Evolutionary conservation across 2,329 filamentous ascomycete genomes (phyloP), one percentile per base, ranked within the genome.

Genomic region (Fusarium keratoplasticum): DNA sequence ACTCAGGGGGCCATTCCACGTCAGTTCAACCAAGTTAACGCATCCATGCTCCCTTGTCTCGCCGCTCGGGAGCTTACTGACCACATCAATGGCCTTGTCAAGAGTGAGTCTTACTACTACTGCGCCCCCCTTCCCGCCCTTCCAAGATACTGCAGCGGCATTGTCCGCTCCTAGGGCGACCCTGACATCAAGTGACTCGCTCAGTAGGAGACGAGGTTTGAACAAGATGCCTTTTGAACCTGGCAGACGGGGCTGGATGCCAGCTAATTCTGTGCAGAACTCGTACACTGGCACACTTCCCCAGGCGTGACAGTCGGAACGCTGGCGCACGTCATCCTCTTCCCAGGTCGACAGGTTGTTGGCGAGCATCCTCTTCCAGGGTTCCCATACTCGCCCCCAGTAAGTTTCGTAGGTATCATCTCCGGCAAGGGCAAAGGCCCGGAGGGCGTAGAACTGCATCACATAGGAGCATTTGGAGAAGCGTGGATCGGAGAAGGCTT

Each of bases 271-370:
- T 4, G 64, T 67, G 55, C 67, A 70, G 57, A 64, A 67, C 20
- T 72, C 70, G 50, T 72, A 67, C 29, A 72, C 35, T 1, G 70
- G 70, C 6, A 70, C 67, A 25, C 70, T 70, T 13, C 69, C 66
- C 69, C 69, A 71, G 5, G 69, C 69, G 18, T 71, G 69, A 20
- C 69, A 71, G 10, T 72, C 70, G 2, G 70, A 72, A 5, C 70
- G 63, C 44, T 72, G 67, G 2, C 67, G 63, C 6, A 72, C 70
- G 14, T 70, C 50, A 50, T 72, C 70, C 31, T 72, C 70, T 50
- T 67, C 64, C 70, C 70, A 72, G 4, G 70, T 72, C 2, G 70
- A 62, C 13, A 72, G 29, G 31, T 72, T 72, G n/a, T 65, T 67
- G 22, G 58, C 61, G 2, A 72, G 61, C 70, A 70, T 70, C 25